Evolutionary conservation across 78 protist genomes (phyloP), one percentile per base, ranked within the genome.

Genomic region (Dictyostelium intermedium): DNA sequence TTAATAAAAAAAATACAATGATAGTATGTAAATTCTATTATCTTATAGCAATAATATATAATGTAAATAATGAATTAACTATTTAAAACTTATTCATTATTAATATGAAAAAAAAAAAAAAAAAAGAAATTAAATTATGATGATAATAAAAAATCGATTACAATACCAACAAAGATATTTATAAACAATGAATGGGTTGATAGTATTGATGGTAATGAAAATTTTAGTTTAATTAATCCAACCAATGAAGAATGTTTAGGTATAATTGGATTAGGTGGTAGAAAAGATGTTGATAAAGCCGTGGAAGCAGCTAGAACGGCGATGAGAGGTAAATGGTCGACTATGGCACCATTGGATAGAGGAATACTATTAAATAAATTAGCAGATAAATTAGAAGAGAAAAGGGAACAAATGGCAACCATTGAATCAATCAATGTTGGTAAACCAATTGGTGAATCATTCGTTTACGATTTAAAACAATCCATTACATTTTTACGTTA

Each of bases 361-460:
- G 91, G 85, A n/a, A 50, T 13, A 2, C 25, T 97, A 30, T 27
- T 97, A 34, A 16, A 70, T 69, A 74, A 83, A 23, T 82, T 97
- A 2, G 98, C 98, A n/a, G 96, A 97, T 84, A 20, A 56, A 35
- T 79, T 93, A 13, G 98, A 97, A 25, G 63, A 92, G 11, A 63
- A 35, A 18, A 72, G 79, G 32, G 85, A 95, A 8, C 34, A 34
- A 41, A n/a, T 97, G 41, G 96, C 95, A n/a, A 35, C 53, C 3
- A 27, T 97, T 37, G 98, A 97, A 63, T 77, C 96, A 3, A 63
- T 92, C 7, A 84, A 95, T 80, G 83, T 83, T 30, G 98, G 98
- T 43, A 95, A 93, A 78, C 91, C 97, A 47, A 60, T 76, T 20
- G 32, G 63, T 30, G 91, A 82, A 70, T 85, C 96, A 43, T 14